These are phyloP conservation scores for Ceratocystiopsis minuta DNA, from an alignment of 2,329 filamentous ascomycete species.

Conservation along the genomic window DNA sequence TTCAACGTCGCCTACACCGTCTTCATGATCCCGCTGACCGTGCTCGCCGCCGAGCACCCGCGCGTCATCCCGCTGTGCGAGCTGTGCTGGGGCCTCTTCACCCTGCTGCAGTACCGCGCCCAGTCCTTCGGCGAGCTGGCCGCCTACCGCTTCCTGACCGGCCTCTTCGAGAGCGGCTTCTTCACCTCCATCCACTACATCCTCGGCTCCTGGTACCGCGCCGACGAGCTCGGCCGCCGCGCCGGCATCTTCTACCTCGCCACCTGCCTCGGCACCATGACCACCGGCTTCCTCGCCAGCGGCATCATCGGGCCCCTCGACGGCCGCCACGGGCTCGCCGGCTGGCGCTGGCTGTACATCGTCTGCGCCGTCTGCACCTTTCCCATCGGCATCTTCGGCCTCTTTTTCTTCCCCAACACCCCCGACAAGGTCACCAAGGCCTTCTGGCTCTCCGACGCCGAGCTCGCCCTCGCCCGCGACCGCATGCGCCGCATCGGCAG, in stretches of 20 bases:
- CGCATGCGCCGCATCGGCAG: constrained; percentile 26
- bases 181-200: constrained; percentile 32
- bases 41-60: constrained; percentile 2
- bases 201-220: constrained; percentile 38
- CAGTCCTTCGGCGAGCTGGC: constrained; percentile 15
- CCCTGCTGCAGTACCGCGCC: constrained; percentile 2
- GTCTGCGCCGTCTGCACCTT: constrained; percentile 9
- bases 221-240: constrained; percentile 42
- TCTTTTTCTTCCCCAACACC: constrained; percentile 8
- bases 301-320: constrained; percentile 14
- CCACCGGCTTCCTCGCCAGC: constrained; percentile 21
- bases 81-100: constrained; percentile 10
- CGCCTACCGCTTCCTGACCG: constrained; percentile 26
- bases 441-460: constrained; percentile 17
- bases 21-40: constrained; percentile 9
- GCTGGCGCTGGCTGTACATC: constrained; percentile 4
- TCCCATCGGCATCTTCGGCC: constrained; percentile 8
- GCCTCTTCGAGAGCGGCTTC: constrained; percentile 18
- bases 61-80: constrained; percentile 7
- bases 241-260: constrained; percentile 43
- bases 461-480: constrained; percentile 25
- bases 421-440: constrained; percentile 7
- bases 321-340: constrained; percentile 20
- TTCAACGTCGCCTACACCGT: constrained; percentile 11
- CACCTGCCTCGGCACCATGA: constrained; percentile 27